Evolutionary conservation across 352 stramenopile genomes (phyloP), one percentile per base, ranked within the genome.

Genomic region (Nothophytophthora sp.): DNA sequence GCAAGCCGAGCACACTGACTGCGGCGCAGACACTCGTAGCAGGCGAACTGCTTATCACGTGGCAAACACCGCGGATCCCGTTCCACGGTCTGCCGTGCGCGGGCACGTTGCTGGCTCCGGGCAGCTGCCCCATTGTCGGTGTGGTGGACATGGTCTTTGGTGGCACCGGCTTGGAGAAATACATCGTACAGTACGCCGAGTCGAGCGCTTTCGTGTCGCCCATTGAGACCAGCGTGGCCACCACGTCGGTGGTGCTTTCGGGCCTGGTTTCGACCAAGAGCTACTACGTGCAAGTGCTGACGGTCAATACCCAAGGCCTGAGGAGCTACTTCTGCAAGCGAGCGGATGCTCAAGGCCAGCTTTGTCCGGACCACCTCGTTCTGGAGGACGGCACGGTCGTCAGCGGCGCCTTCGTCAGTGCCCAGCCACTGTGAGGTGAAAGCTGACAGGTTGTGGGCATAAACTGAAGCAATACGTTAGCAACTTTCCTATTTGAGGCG

Each of bases 171-270:
- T 85, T 99, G 13, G 80, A 89, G 55, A 84, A 82, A 20, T 99
- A 98, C 68, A 42, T 97, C 5, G 82, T 99, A n/a, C 93, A 99
- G 60, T 98, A 90, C 83, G 67, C 76, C 0, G 62, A 63, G 12
- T 75, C 57, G 15, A 81, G 61, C 29, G 67, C 75, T 27, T 96
- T 97, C 44, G 81, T 76, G 18, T 79, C 82, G 45, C 68, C 71
- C 16, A 83, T 81, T 33, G 92, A 92, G 60, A 59, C 70, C 19
- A 83, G 70, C n/a, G 64, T 70, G 22, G 77, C 71, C 11, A 88
- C 75, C 22, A 81, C 84, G 15, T 78, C 82, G 7, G 63, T 58
- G 27, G 60, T 94, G 40, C 27, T 95, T 5, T 59, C 59, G 23
- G 76, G 81, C 1, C 56, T 99, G 5, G 65, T 81, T 48, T 85